phyloP scores from a whole-genome alignment of 306 rosid genomes.

The Lagenaria siceraria region DNA sequence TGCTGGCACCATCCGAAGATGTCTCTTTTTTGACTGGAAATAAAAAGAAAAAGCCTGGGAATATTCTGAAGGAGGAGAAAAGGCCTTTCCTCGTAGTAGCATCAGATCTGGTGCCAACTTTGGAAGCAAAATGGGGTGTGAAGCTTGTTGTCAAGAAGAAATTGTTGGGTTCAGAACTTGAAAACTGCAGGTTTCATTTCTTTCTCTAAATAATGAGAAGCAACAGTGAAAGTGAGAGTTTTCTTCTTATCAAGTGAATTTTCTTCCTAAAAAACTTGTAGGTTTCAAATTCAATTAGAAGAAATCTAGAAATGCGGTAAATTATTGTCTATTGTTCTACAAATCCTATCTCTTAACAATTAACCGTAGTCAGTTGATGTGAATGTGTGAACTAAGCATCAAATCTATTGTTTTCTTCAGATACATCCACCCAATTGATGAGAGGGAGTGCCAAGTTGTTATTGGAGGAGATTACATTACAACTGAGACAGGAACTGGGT shows the following conservation, averaged over 20 bases:
- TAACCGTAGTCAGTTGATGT: neutral
- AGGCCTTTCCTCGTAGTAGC: slow-evolving; percentile 75
- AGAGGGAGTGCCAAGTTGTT: slow-evolving; percentile 69
- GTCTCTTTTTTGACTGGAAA: slow-evolving; percentile 37
- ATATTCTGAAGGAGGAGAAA: slow-evolving; percentile 59
- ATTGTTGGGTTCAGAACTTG: slow-evolving; percentile 71
- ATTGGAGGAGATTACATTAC: slow-evolving; percentile 95
- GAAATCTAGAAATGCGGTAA: neutral
- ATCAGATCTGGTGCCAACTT: slow-evolving; percentile 69
- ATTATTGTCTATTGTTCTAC: neutral
- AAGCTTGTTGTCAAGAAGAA: slow-evolving; percentile 53
- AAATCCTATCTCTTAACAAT: slow-evolving; percentile 1
- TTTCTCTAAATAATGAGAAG: slow-evolving; percentile 1
- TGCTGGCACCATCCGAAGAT: slow-evolving; percentile 34
- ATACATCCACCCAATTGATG: slow-evolving; percentile 66
- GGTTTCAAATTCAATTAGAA: slow-evolving; percentile 25
- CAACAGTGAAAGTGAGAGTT: neutral
- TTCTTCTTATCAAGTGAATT: neutral
- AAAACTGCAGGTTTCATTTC: slow-evolving; percentile 67
- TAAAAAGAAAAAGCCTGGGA: slow-evolving; percentile 45
- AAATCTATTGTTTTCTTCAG: slow-evolving; percentile 24
- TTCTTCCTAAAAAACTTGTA: slow-evolving; percentile 36
- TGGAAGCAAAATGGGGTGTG: slow-evolving; percentile 86
- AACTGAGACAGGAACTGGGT: slow-evolving; percentile 91
- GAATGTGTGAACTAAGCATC: slow-evolving; percentile 7